Conservation (phyloP, 495 filamentous ascomycete genomes). For the Penicillium ucsense region DNA sequence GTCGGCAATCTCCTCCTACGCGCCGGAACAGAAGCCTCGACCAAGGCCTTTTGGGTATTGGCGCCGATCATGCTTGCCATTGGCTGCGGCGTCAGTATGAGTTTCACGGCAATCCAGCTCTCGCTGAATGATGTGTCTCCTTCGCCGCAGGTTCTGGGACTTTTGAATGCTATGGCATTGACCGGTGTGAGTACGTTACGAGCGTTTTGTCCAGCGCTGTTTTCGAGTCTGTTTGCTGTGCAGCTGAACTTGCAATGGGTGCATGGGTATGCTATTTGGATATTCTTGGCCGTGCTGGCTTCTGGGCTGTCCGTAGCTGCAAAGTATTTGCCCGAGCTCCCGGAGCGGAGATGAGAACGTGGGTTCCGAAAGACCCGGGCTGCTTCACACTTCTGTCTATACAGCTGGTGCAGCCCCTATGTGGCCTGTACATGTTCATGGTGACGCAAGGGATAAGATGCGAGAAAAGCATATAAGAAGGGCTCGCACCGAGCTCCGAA, state of each 20-base stretch:
- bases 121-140: constrained; percentile 60
- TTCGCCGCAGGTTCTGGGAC: constrained; percentile 46
- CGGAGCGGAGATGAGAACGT: not conserved
- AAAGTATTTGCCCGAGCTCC: constrained; percentile 28
- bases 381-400: too few species aligned
- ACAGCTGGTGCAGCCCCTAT: too few species aligned
- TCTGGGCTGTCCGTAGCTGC: constrained; percentile 33
- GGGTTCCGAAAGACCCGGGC: too few species aligned
- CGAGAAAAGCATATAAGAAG: too few species aligned
- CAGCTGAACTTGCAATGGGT: constrained; percentile 47
- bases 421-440: too few species aligned
- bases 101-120: constrained; percentile 58
- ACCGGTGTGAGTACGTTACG: constrained; percentile 42
- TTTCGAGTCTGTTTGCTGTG: constrained; percentile 51
- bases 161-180: constrained; percentile 55
- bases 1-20: constrained; percentile 44
- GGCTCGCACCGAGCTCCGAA: too few species aligned
- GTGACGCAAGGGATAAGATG: too few species aligned
- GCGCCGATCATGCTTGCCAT: constrained; percentile 27
- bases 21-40: constrained; percentile 13
- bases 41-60: constrained; percentile 46
- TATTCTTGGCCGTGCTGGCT: constrained; percentile 42
- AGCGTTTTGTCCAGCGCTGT: constrained; percentile 49
- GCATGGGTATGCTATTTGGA: constrained; percentile 56
- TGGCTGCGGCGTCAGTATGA: constrained; percentile 55